Percentiles rank a stretch among this genome's conserved stretches.
Evolutionary conservation across 2,329 filamentous ascomycete genomes (phyloP).

Genomic region (Capronia americana): DNA sequence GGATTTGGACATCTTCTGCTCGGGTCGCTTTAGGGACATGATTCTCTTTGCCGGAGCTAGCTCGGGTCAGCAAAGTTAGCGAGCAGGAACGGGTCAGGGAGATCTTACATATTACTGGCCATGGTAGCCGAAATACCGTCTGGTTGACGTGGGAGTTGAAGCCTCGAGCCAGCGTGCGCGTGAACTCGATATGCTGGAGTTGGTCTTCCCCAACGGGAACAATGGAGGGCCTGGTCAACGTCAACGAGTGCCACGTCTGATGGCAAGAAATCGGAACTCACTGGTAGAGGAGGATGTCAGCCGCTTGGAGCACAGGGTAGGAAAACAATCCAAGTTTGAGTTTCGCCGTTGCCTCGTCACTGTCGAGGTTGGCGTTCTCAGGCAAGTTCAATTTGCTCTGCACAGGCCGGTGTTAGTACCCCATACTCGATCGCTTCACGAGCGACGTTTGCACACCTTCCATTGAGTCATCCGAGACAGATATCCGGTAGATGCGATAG

Average conservation of each 20-base stretch:
- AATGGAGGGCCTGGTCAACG: conserved; percentile 72
- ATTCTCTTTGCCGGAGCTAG: conserved; percentile 79
- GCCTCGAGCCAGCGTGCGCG: conserved; percentile 80
- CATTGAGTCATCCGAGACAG: conserved; percentile 99
- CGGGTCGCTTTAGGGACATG: conserved; percentile 84
- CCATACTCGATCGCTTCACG: neutral
- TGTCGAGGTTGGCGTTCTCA: conserved; percentile 65
- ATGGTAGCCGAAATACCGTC: conserved; percentile 66
- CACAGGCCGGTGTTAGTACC: conserved; percentile 3
- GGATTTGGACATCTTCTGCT: conserved; percentile 92
- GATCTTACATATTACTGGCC: conserved; percentile 72
- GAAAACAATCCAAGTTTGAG: conserved; percentile 91
- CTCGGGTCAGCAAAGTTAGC: conserved; percentile 20
- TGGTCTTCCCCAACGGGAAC: conserved; percentile 98
- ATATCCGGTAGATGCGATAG: conserved; percentile 88
- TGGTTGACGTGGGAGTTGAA: conserved; percentile 76
- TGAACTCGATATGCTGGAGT: conserved; percentile 90
- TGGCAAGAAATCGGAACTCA: conserved; percentile 44
- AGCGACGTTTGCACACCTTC: conserved; percentile 68
- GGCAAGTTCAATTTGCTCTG: conserved; percentile 76
- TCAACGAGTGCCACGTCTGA: conserved; percentile 19
- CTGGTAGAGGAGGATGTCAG: conserved; percentile 88
- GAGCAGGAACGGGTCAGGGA: neutral
- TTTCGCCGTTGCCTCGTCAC: conserved; percentile 61
- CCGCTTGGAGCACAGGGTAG: conserved; percentile 93